Evolutionary conservation across 2,329 filamentous ascomycete genomes (phyloP).

Genomic region (Verticillium longisporum): DNA sequence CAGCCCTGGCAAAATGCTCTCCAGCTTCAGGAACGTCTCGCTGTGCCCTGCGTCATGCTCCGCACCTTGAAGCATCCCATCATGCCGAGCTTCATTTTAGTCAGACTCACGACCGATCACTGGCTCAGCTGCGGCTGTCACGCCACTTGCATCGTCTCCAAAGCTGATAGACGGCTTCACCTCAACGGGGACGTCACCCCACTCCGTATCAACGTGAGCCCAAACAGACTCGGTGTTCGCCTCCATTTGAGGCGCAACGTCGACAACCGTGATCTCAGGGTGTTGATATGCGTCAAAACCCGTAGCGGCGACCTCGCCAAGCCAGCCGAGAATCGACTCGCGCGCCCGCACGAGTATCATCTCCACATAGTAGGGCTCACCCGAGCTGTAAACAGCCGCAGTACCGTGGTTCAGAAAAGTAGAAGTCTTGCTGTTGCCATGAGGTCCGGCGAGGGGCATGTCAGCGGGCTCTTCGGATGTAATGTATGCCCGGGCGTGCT

Average conservation of each 20-base stretch:
- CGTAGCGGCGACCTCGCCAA: slow-evolving; percentile 45
- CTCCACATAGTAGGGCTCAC: slow-evolving; percentile 53
- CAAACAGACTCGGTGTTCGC: slow-evolving; percentile 3
- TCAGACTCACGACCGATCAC: slow-evolving; percentile 19
- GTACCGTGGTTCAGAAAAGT: slow-evolving; percentile 39
- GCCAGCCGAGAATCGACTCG: slow-evolving; percentile 50
- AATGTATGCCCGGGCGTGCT: slow-evolving; percentile 57
- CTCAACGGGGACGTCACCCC: slow-evolving; percentile 7
- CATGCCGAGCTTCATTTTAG: slow-evolving; percentile 16
- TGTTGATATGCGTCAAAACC: slow-evolving; percentile 28
- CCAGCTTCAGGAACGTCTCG: no score
- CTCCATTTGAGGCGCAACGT: slow-evolving; percentile 12
- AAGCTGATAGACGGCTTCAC: slow-evolving; percentile 8
- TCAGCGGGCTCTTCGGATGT: slow-evolving; percentile 44
- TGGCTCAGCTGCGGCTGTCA: slow-evolving; percentile 19
- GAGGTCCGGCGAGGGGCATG: slow-evolving; percentile 43
- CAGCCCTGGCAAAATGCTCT: no score
- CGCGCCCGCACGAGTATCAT: slow-evolving; percentile 52
- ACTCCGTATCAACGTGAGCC: neutral
- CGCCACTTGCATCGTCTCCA: slow-evolving; percentile 10
- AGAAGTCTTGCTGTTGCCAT: slow-evolving; percentile 22
- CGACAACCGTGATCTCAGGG: slow-evolving; percentile 24
- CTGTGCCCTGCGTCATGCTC: no score
- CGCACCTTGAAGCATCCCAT: slow-evolving; percentile 6
- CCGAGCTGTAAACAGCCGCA: slow-evolving; percentile 64